Evolutionary conservation across 495 filamentous ascomycete species (phyloP).

Genomic region (Chaetomium cochliodes): DNA sequence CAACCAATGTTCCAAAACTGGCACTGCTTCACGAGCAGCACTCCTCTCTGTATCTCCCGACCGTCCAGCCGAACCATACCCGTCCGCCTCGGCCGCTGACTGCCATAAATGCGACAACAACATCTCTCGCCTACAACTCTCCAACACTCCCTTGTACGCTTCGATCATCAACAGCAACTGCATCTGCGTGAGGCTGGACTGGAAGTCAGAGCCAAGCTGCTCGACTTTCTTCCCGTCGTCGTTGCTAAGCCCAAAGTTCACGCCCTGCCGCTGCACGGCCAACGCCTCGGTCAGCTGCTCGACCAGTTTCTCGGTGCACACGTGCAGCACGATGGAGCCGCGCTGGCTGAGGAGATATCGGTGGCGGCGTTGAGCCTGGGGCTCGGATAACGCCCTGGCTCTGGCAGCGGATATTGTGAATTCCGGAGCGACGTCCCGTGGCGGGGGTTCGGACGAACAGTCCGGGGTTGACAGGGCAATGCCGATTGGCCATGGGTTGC

Average conservation of each 20-base stretch:
- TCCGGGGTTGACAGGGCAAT: too few relatives aligned
- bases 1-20: conserved; percentile 27
- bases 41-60: background rate
- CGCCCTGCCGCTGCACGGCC: background rate
- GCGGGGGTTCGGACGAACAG: too few relatives aligned
- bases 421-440: too few relatives aligned
- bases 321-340: conserved; percentile 21
- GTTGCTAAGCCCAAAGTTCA: background rate
- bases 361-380: too few relatives aligned
- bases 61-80: too few relatives aligned
- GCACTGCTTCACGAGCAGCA: conserved; percentile 8
- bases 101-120: background rate
- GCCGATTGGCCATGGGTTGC: background rate
- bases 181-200: background rate
- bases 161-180: conserved; percentile 32
- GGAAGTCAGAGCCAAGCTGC: background rate
- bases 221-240: too few relatives aligned
- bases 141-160: conserved; percentile 29
- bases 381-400: too few relatives aligned
- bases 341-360: background rate
- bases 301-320: conserved; percentile 26
- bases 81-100: too few relatives aligned
- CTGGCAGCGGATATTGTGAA: too few relatives aligned
- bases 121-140: conserved; percentile 16
- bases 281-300: conserved; percentile 27